phyloP scores from a whole-genome alignment of 2,329 filamentous ascomycete species.

The Rachicladosporium sp. region DNA sequence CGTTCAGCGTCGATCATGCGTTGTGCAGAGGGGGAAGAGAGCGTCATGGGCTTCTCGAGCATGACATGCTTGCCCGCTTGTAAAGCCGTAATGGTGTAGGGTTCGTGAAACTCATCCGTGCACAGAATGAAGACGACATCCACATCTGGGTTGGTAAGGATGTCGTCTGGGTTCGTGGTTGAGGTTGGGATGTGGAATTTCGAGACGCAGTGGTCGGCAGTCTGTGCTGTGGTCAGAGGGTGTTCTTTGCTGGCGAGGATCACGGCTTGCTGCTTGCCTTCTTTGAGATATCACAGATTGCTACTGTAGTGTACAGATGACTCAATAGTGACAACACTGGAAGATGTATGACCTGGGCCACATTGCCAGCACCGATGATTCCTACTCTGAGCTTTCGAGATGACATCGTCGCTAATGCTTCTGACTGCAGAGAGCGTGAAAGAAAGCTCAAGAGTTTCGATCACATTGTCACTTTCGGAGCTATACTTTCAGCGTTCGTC shows the following conservation, averaged over 20 bases:
- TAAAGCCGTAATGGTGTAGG: constrained; percentile 40
- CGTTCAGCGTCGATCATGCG: constrained; percentile 40
- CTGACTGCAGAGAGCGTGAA: no score
- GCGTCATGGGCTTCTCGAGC: constrained; percentile 46
- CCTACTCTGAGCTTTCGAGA: constrained; percentile 23
- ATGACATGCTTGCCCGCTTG: constrained; percentile 44
- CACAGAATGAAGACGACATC: constrained; percentile 44
- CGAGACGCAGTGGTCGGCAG: constrained; percentile 25
- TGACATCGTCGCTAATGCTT: no score
- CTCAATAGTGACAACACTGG: constrained; percentile 36
- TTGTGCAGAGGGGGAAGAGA: constrained; percentile 36
- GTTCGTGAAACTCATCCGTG: constrained; percentile 43
- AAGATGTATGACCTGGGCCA: constrained; percentile 37
- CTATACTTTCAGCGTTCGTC: no score
- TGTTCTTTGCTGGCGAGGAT: no score
- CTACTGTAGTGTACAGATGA: constrained; percentile 33
- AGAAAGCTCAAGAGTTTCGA: no score
- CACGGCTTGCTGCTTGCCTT: no score
- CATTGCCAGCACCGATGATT: constrained; percentile 37
- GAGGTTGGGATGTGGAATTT: constrained; percentile 23
- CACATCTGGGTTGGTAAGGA: constrained; percentile 32
- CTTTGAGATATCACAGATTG: constrained; percentile 42
- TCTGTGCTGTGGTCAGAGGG: constrained; percentile 6
- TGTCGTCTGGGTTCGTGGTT: constrained; percentile 28
- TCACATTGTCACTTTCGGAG: no score